phyloP scores from a whole-genome alignment of 768 basidiomycete species.

The Leucocoprinus sp. region DNA sequence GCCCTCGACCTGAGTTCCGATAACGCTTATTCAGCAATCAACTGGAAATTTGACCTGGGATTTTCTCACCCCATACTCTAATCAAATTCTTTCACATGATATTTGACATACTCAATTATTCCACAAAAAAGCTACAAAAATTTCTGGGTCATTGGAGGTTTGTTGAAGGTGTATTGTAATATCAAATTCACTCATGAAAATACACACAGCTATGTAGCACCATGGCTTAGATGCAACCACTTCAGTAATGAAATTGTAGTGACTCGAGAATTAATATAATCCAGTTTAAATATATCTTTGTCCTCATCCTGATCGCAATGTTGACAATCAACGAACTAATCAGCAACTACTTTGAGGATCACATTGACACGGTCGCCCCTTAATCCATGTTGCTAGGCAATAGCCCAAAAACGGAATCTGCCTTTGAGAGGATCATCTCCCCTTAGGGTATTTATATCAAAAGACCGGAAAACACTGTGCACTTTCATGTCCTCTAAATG shows the following conservation, averaged over 20 bases:
- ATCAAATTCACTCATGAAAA: background rate
- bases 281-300: background rate
- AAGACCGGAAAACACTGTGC: no score
- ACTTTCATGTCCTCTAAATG: background rate
- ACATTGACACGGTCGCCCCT: background rate
- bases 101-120: background rate
- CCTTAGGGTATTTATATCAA: no score
- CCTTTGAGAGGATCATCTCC: background rate
- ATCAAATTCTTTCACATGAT: background rate
- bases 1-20: slow-evolving; percentile 13
- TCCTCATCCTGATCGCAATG: background rate
- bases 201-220: background rate
- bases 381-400: background rate
- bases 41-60: background rate
- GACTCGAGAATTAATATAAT: no score
- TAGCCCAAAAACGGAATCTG: no score
- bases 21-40: slow-evolving; percentile 21
- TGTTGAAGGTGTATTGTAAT: no score
- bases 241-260: no score
- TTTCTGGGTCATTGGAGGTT: slow-evolving; percentile 24
- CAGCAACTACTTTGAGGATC: background rate
- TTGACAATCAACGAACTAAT: no score
- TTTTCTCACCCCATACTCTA: background rate
- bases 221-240: no score
- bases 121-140: no score